Conservation (phyloP, 164 flowering plant species). For the Cinnamomum micranthum region DNA sequence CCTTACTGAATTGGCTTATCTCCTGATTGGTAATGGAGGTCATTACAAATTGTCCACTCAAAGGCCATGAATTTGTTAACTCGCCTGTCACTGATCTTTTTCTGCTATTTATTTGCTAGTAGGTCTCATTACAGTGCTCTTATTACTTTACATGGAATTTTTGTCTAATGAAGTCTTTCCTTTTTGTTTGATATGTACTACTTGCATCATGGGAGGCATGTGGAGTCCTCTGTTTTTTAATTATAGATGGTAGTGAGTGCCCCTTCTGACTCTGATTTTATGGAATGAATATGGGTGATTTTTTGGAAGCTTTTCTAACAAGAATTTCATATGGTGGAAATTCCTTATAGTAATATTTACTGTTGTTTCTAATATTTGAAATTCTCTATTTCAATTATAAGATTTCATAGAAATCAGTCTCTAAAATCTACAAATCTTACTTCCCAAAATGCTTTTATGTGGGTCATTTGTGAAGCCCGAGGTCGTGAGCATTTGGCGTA, state of each 20-base stretch:
- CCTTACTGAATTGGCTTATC: not conserved
- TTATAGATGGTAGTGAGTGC: not conserved
- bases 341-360: too few species aligned
- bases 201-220: not conserved
- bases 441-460: too few species aligned
- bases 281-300: not conserved
- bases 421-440: too few species aligned
- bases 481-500: too few species aligned
- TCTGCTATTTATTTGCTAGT: not conserved
- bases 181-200: not conserved
- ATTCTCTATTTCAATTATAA: too few species aligned
- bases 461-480: too few species aligned
- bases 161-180: not conserved
- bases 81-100: not conserved
- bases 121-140: not conserved
- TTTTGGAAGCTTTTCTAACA: too few species aligned
- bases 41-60: not conserved
- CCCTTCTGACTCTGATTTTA: not conserved
- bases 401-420: too few species aligned
- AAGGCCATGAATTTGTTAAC: not conserved
- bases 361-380: too few species aligned
- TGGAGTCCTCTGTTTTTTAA: not conserved
- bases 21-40: not conserved
- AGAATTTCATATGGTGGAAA: too few species aligned
- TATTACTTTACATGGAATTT: not conserved